Conservation (phyloP, 768 basidiomycete genomes). For the Lactarius hengduanensis region DNA sequence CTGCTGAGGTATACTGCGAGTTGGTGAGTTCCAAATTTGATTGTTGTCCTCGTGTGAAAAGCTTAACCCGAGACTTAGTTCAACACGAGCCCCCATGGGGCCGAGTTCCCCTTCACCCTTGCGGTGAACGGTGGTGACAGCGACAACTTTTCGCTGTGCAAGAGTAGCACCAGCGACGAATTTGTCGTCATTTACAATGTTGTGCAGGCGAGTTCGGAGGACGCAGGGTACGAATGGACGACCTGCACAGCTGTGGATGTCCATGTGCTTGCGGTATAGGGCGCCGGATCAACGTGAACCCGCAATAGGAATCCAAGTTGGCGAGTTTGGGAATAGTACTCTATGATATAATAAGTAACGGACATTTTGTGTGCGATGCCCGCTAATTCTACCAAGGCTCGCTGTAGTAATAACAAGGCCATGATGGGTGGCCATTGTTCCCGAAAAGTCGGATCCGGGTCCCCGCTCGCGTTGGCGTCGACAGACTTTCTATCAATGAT, state of each 20-base stretch:
- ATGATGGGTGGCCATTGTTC: not conserved
- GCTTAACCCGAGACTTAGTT: not conserved
- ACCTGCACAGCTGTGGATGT: constrained; percentile 6
- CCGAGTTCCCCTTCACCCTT: not conserved
- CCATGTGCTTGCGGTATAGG: not conserved
- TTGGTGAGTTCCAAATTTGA: not conserved
- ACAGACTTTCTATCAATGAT: no score
- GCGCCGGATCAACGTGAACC: not conserved
- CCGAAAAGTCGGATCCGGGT: no score
- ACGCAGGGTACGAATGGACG: not conserved
- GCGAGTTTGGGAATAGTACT: not conserved
- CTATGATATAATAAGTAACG: not conserved
- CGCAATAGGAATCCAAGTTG: not conserved
- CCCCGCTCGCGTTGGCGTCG: not conserved
- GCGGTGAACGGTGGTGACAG: constrained; percentile 12
- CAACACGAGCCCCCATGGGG: constrained; percentile 11
- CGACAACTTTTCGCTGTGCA: constrained; percentile 2
- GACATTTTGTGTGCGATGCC: not conserved
- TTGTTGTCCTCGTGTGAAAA: not conserved
- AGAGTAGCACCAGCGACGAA: not conserved
- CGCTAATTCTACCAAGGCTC: not conserved
- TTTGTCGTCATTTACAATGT: constrained; percentile 11
- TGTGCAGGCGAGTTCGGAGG: not conserved
- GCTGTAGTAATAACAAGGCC: not conserved
- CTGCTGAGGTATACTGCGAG: constrained; percentile 12